Percentiles rank a stretch among this genome's conserved stretches.
phyloP scores from a whole-genome alignment of 495 filamentous ascomycete genomes.

The Talaromyces proteolyticus region DNA sequence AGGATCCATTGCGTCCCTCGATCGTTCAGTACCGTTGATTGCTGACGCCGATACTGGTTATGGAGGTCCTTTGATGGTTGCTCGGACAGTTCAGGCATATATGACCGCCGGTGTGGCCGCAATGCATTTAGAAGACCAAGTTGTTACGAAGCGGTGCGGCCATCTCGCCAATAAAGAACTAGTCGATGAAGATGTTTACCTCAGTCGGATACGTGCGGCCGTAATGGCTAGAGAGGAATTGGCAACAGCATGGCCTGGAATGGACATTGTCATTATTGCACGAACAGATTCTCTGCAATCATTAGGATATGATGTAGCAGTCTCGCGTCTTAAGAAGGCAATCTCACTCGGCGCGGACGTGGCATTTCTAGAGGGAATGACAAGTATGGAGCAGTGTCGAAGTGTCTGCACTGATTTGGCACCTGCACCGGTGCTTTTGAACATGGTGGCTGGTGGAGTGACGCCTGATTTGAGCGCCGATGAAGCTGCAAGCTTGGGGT shows the following conservation, averaged over 20 bases:
- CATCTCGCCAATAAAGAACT: conserved; percentile 47
- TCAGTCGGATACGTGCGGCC: conserved; percentile 40
- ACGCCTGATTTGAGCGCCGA: conserved; percentile 52
- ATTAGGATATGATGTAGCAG: conserved; percentile 44
- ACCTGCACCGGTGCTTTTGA: conserved; percentile 56
- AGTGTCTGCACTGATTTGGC: conserved; percentile 34
- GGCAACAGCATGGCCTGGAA: conserved; percentile 8
- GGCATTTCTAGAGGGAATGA: conserved; percentile 49
- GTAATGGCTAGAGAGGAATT: conserved; percentile 24
- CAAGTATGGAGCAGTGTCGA: conserved; percentile 32
- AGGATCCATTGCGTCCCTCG: not conserved
- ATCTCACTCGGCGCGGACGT: conserved; percentile 43
- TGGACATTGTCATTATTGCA: conserved; percentile 52
- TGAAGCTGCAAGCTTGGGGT: conserved; percentile 57
- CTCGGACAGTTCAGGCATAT: conserved; percentile 44
- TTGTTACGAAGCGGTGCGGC: conserved; percentile 50
- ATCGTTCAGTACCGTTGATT: conserved; percentile 36
- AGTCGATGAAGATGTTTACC: conserved; percentile 34
- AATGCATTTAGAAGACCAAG: conserved; percentile 57
- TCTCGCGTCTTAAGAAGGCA: conserved; percentile 37
- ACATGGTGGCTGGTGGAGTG: conserved; percentile 60
- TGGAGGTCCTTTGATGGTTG: conserved; percentile 46
- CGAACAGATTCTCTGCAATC: conserved; percentile 49
- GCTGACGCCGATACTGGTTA: conserved; percentile 57
- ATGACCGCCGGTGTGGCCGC: conserved; percentile 49